These are phyloP conservation scores for Fennellomyces sp. DNA, from an alignment of 371 early-diverging fungal genomes.

Conservation along the genomic window DNA sequence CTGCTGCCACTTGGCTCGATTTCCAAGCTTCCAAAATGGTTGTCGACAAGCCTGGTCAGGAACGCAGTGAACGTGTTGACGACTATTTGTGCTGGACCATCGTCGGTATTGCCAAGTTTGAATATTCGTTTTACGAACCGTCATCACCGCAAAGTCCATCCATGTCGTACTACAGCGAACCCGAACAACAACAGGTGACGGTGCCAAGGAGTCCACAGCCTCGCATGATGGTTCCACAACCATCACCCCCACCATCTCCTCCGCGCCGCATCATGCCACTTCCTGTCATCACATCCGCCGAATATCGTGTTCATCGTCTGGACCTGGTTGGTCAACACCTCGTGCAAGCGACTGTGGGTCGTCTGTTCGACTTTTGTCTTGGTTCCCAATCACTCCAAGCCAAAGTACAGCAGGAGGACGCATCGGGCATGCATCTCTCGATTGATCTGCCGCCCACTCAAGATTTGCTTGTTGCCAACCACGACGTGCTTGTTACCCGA, in stretches of 20 bases:
- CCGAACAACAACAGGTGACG: slow-evolving; percentile 8
- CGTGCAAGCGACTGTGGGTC: neutral
- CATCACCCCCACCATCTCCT: slow-evolving; percentile 40
- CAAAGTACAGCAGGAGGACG: slow-evolving; percentile 9
- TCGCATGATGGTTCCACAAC: neutral
- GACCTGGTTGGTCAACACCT: slow-evolving; percentile 35
- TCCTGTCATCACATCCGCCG: slow-evolving; percentile 30
- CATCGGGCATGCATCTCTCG: slow-evolving; percentile 1
- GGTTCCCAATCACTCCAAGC: slow-evolving; percentile 38
- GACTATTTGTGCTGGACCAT: slow-evolving; percentile 89
- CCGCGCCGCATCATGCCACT: slow-evolving; percentile 45
- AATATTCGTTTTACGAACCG: slow-evolving; percentile 36
- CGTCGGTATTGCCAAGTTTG: slow-evolving; percentile 66
- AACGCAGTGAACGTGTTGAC: slow-evolving; percentile 49
- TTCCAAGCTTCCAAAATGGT: slow-evolving; percentile 24
- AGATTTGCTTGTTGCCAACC: slow-evolving; percentile 31
- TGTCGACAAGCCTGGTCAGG: slow-evolving; percentile 4
- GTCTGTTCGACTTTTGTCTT: slow-evolving; percentile 39
- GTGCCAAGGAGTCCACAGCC: neutral
- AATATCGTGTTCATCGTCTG: slow-evolving; percentile 31
- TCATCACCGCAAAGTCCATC: neutral
- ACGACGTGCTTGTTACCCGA: slow-evolving; percentile 28
- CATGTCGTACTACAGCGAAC: neutral
- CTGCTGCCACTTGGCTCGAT: slow-evolving; percentile 38
- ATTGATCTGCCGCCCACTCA: slow-evolving; percentile 29